Evolutionary conservation across 2,329 filamentous ascomycete genomes (phyloP).

Genomic region (Coccinonectria pachysandricola): DNA sequence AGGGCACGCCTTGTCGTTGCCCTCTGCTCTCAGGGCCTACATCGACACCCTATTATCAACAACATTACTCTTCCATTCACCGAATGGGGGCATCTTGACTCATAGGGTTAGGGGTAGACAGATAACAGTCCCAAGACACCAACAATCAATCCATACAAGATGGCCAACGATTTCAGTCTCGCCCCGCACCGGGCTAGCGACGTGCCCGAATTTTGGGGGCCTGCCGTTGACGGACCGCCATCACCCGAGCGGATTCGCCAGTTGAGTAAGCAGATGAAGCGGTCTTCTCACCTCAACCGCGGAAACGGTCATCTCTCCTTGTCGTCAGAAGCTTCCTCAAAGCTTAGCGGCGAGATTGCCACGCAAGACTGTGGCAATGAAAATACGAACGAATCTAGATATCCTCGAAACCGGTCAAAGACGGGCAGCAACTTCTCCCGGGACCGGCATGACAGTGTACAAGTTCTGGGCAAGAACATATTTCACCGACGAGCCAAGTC

Average conservation of each 20-base stretch:
- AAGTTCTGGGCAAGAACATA: slow-evolving; percentile 48
- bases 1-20: slow-evolving; percentile 21
- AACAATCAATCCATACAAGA: slow-evolving; percentile 1
- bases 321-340: slow-evolving; percentile 47
- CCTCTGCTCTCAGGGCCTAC: slow-evolving; percentile 16
- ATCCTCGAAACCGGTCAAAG: slow-evolving; percentile 46
- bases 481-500: slow-evolving; percentile 43
- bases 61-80: slow-evolving; percentile 16
- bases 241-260: slow-evolving; percentile 50
- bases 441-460: slow-evolving; percentile 48
- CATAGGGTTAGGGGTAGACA: too few species aligned
- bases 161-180: slow-evolving; percentile 7
- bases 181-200: slow-evolving; percentile 12
- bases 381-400: slow-evolving; percentile 39
- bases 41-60: slow-evolving; percentile 16
- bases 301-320: slow-evolving; percentile 25
- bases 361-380: slow-evolving; percentile 43
- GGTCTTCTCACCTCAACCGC: slow-evolving; percentile 33
- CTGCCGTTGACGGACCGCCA: slow-evolving; percentile 49
- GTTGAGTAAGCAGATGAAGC: slow-evolving; percentile 48
- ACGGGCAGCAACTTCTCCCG: slow-evolving; percentile 40
- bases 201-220: slow-evolving; percentile 39
- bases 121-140: too few species aligned
- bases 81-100: too few species aligned
- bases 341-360: slow-evolving; percentile 31